Percentiles rank a stretch among this genome's conserved stretches.
Evolutionary conservation across 352 stramenopile genomes (phyloP).

Genomic region (Globisporangium rhizosaccharum): DNA sequence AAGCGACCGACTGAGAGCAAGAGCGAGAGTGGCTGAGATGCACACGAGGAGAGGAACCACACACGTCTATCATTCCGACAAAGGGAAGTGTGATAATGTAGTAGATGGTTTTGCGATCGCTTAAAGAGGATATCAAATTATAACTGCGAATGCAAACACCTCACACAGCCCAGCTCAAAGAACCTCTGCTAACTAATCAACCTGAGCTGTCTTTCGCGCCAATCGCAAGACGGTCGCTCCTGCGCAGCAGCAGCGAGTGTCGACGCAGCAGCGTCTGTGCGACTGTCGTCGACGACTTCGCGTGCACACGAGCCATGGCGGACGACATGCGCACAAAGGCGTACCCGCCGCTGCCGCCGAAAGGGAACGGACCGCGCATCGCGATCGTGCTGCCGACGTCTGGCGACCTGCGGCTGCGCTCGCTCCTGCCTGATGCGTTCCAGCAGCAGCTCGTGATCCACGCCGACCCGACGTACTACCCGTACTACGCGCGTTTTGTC

Average conservation of each 20-base stretch:
- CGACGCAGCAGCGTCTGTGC: neutral
- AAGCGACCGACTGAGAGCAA: neutral
- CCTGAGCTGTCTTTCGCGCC: neutral
- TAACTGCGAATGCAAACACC: too few relatives aligned
- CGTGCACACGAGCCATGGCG: slow-evolving; percentile 4
- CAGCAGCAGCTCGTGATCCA: slow-evolving; percentile 49
- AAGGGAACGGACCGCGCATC: slow-evolving; percentile 23
- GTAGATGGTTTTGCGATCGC: too few relatives aligned
- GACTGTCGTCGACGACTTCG: neutral
- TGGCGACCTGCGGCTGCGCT: slow-evolving; percentile 52
- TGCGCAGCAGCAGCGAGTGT: neutral
- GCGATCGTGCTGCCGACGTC: slow-evolving; percentile 41
- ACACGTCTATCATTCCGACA: too few relatives aligned
- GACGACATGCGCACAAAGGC: slow-evolving; percentile 55
- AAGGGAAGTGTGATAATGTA: too few relatives aligned
- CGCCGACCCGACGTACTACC: slow-evolving; percentile 28
- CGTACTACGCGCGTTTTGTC: slow-evolving; percentile 51
- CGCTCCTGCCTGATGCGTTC: slow-evolving; percentile 42
- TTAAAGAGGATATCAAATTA: too few relatives aligned
- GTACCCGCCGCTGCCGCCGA: slow-evolving; percentile 53
- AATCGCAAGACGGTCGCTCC: neutral
- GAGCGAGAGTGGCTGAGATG: neutral
- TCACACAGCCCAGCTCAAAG: too few relatives aligned
- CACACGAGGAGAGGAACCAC: neutral
- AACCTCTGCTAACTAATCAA: too few relatives aligned